Evolutionary conservation across 306 rosid species (phyloP).

Genomic region (Trichosanthes truncata): DNA sequence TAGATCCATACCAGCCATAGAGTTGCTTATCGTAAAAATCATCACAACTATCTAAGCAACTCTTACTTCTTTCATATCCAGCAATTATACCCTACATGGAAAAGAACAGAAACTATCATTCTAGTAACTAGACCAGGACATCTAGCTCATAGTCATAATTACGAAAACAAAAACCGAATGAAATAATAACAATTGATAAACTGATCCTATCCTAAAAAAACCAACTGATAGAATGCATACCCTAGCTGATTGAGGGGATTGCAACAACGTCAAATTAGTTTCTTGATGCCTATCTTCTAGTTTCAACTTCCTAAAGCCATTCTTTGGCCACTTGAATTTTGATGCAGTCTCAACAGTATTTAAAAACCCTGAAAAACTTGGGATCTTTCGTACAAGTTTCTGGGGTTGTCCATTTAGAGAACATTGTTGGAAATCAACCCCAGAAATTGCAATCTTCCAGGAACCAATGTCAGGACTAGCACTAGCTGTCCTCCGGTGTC

Average conservation of each 20-base stretch:
- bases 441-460: slow-evolving; percentile 72
- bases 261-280: slow-evolving; percentile 29
- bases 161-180: slow-evolving; percentile 1
- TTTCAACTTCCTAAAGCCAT: slow-evolving; percentile 71
- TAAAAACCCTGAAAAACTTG: slow-evolving; percentile 79
- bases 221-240: slow-evolving; percentile 34
- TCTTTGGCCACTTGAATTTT: slow-evolving; percentile 67
- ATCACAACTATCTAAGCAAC: slow-evolving; percentile 51
- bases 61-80: slow-evolving; percentile 56
- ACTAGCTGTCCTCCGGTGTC: slow-evolving; percentile 91
- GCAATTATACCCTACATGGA: slow-evolving; percentile 32
- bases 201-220: not conserved
- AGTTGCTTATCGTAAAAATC: slow-evolving; percentile 69
- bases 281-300: slow-evolving; percentile 38
- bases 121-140: not conserved
- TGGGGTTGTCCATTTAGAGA: slow-evolving; percentile 29
- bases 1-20: slow-evolving; percentile 83
- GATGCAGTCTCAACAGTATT: slow-evolving; percentile 55
- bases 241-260: slow-evolving; percentile 41
- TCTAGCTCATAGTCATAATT: not conserved
- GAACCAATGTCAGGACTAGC: slow-evolving; percentile 72
- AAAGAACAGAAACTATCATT: not conserved
- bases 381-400: slow-evolving; percentile 58
- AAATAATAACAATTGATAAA: slow-evolving; percentile 12
- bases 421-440: slow-evolving; percentile 23